Evolutionary conservation across 352 stramenopile genomes (phyloP).

Genomic region (Phytopythium mirpurense): DNA sequence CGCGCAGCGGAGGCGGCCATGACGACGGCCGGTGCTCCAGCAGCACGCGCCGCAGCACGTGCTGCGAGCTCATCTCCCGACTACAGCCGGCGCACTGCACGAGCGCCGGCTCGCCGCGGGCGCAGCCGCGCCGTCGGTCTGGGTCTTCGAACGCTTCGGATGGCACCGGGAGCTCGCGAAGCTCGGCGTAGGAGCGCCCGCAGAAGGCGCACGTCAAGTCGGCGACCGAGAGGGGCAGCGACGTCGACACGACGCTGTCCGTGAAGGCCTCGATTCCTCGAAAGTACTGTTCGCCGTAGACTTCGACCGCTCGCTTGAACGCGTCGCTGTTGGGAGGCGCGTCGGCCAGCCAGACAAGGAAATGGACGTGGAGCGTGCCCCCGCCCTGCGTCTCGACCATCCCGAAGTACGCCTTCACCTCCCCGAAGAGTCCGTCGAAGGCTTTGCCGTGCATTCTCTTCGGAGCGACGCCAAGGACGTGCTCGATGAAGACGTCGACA

Average conservation of each 20-base stretch:
- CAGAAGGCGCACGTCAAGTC: neutral
- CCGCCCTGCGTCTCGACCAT: conserved; percentile 8
- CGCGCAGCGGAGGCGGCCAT: neutral
- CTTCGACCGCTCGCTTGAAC: neutral
- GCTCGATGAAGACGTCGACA: neutral
- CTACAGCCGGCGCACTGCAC: neutral
- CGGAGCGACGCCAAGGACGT: neutral
- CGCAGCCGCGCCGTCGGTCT: neutral
- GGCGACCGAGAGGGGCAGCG: neutral
- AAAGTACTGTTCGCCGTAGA: neutral
- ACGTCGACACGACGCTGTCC: neutral
- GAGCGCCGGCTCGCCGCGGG: neutral
- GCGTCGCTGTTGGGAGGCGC: neutral
- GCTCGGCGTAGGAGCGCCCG: neutral
- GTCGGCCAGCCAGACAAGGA: neutral
- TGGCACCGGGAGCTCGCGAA: neutral
- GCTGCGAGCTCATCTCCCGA: neutral
- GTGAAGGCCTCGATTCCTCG: neutral
- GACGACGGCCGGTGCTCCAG: neutral
- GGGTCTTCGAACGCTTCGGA: neutral
- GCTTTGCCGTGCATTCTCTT: conserved; percentile 1
- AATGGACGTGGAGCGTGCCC: conserved; percentile 1
- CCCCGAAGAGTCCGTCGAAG: conserved; percentile 6
- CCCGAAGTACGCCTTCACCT: neutral
- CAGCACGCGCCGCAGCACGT: neutral